Evolutionary conservation across 495 filamentous ascomycete species (phyloP), one percentile per base, ranked within the genome.

Genomic region (Bathelium albidoporum): DNA sequence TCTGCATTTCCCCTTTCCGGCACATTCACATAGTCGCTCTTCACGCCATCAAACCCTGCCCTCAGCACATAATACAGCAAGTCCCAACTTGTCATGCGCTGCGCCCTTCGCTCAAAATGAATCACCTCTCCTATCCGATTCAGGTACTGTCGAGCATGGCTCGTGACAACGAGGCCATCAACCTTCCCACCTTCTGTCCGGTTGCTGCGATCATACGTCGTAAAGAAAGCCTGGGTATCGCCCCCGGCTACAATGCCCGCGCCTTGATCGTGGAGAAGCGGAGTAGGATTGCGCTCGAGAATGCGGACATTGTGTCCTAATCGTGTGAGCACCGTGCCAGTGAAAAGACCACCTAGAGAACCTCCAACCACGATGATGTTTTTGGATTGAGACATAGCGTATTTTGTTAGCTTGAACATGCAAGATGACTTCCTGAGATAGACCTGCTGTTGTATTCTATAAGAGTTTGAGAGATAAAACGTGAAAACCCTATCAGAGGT

Each of bases 81-180:
- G 65, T 83, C 81, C 82, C 82, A 86, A 49, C 76, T 80, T 7
- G 76, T 79, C 76, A 79, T 81, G 61, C 75, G 73, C 66, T 81
- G 78, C 28, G 53, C 67, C 59, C 68, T 71, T n/a, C 74, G 72
- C 41, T 77, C 73, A 39, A 70, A 67, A 62, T 79, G 73, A 31
- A 81, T 72, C 10, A 77, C 61, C 14, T 74, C 72, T 29, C 78
- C 80, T 12, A 73, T 67, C 31, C 65, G 72, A 65, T 80, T 71
- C n/a, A 80, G 72, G 61, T 80, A 81, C 58, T 80, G 72, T 4
- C 75, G 70, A 31, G 70, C 65, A 5, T 66, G 60, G 14, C 72
- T 76, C 16, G 62, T 68, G 18, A 81, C 74, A 5, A 73, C 69
- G 11, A 77, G 64, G 7, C 49, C 49, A 20, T 55, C 49, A 1